A percentile compares a stretch with the other conserved stretches of the same genome.
phyloP scores from a whole-genome alignment of 2,329 filamentous ascomycete species.

The Fusarium acutatum region DNA sequence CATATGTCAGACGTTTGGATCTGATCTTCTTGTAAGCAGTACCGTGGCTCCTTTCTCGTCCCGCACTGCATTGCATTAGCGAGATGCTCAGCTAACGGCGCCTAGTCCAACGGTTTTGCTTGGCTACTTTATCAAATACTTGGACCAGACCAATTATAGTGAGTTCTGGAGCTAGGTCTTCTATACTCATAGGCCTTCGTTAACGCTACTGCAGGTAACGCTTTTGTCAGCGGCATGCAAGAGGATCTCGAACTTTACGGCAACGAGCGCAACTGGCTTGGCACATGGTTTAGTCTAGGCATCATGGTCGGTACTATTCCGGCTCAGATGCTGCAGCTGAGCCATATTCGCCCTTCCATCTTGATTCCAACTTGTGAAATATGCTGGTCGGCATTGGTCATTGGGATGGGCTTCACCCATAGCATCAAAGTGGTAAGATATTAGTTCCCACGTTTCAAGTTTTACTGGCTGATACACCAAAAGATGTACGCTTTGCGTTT shows the following conservation, averaged over 20 bases:
- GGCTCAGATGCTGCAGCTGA: background rate
- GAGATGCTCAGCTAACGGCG: background rate
- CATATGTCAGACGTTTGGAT: background rate
- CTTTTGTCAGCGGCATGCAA: background rate
- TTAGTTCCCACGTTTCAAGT: fast-evolving
- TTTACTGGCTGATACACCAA: background rate
- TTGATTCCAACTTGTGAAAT: background rate
- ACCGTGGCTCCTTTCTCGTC: no score
- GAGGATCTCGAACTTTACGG: background rate
- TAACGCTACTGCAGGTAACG: background rate
- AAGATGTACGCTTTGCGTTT: background rate
- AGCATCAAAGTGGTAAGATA: background rate
- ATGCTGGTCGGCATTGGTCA: background rate
- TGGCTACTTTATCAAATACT: background rate
- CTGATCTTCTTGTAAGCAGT: background rate
- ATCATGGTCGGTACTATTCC: background rate
- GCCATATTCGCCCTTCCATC: background rate
- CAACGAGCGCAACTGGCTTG: background rate
- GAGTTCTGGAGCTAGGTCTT: no score
- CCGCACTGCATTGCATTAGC: background rate
- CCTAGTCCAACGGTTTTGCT: background rate
- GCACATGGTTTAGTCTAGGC: background rate
- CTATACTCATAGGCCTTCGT: no score
- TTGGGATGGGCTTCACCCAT: background rate
- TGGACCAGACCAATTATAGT: background rate